Evolutionary conservation across 139 green algal species (phyloP), one percentile per base, ranked within the genome.

Genomic region (Coelastrella sp.): DNA sequence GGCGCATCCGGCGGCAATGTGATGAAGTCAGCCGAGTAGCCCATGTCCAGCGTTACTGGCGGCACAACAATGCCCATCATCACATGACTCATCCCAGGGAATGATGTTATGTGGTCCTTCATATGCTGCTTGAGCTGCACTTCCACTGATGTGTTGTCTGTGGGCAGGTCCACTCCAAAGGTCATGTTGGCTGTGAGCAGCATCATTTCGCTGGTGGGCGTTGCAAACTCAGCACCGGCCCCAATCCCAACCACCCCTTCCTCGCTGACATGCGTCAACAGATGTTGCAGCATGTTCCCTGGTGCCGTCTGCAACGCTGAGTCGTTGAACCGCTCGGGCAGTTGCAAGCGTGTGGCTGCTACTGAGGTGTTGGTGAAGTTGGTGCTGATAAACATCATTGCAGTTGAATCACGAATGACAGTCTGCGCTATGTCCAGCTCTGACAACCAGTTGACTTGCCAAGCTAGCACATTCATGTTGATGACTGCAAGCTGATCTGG

Each of bases 111-210:
- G 25, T 35, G 35, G 6, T 24, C 8, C 17, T 12, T 6, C 8
- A 88, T 22, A 49, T 81, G 68, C 84, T 80, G 49, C 84, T 15
- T 73, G 27, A 88, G 84, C 66, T 81, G 35, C 27, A 22, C 25
- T 22, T 88, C 66, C 66, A 11, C 84, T 72, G 68, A n/a, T 9
- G 1, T 8, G 17, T 59, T 19, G 9, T 58, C 25, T 14, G 10
- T 8, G 8, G 74, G 74, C 74, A 80, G 14, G 20, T 59, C 61
- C 35, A 68, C 22, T 15, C 27, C 82, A 66, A 88, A 88, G 9
- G 9, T 81, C 49, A 88, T 49, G 84, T 88, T 88, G 17, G 68
- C 57, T 10, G 84, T 88, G 22, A 88, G 66, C 68, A 88, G 66
- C 68, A 88, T 73, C 68, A 88, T n/a, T 57, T 88, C 84, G 59